These are phyloP conservation scores for Plasmodium knowlesi DNA, from an alignment of 169 alveolate species.

Conservation along the genomic window DNA sequence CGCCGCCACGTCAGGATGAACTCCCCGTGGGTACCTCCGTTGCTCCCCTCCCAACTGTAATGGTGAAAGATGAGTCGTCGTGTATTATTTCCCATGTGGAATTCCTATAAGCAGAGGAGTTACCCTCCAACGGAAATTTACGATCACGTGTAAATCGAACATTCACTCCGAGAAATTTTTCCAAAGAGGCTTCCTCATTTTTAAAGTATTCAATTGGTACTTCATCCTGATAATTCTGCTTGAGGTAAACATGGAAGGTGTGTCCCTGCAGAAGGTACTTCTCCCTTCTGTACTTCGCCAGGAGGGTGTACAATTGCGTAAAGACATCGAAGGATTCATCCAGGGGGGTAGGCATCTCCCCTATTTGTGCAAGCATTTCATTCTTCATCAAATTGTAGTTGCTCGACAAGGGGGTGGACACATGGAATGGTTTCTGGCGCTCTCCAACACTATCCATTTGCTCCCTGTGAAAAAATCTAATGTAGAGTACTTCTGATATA, in stretches of 20 bases:
- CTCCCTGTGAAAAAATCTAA: background rate
- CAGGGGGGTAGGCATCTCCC: background rate
- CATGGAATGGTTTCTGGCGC: background rate
- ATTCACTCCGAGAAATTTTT: conserved; percentile 32
- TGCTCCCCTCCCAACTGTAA: background rate
- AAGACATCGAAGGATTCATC: background rate
- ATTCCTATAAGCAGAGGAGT: background rate
- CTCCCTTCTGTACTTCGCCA: conserved; percentile 12
- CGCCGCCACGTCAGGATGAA: background rate
- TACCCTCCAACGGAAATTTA: background rate
- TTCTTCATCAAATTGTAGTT: conserved; percentile 31
- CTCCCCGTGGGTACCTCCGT: background rate
- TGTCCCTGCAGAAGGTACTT: background rate
- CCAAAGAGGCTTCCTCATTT: conserved; percentile 32
- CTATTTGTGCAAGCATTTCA: background rate
- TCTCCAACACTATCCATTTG: background rate
- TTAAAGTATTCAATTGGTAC: conserved; percentile 1
- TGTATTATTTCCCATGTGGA: background rate
- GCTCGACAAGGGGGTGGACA: background rate
- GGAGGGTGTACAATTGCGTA: background rate
- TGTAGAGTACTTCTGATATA: conserved; percentile 21
- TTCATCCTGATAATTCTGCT: background rate
- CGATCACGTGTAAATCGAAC: background rate
- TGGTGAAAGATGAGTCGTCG: background rate
- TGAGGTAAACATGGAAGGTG: background rate